Evolutionary conservation across 2,329 filamentous ascomycete species (phyloP).

Genomic region (Aspergillus clavatus): DNA sequence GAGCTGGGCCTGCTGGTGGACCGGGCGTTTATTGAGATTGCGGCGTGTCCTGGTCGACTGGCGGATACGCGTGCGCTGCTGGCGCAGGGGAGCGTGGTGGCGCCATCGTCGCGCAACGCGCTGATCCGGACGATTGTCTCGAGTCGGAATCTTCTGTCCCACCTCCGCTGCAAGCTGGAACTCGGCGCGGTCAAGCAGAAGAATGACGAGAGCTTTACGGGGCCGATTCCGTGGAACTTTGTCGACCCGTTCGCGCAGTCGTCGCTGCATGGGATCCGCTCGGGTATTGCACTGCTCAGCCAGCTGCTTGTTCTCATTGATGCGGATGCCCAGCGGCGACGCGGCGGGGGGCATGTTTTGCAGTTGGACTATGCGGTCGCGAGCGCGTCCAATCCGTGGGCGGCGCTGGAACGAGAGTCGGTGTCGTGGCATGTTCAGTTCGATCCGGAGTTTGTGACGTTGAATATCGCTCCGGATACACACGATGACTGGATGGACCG

Average conservation of each 20-base stretch:
- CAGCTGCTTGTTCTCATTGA: slow-evolving; percentile 8
- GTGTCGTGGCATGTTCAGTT: slow-evolving; percentile 3
- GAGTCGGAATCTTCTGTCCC: background rate
- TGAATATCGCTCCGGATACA: background rate
- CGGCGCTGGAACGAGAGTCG: background rate
- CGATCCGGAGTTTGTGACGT: slow-evolving; percentile 1
- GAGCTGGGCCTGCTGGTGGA: slow-evolving; percentile 4
- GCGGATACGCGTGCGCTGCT: background rate
- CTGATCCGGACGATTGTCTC: background rate
- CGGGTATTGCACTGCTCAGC: slow-evolving; percentile 10
- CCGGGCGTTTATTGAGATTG: slow-evolving; percentile 3
- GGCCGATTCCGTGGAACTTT: slow-evolving; percentile 8
- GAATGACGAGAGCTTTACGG: slow-evolving; percentile 1
- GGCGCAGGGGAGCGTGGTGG: background rate
- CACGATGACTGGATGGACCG: slow-evolving; percentile 10
- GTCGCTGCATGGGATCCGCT: slow-evolving; percentile 9
- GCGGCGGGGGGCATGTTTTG: background rate
- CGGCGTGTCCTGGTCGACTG: background rate
- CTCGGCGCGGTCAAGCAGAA: background rate
- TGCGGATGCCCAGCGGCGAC: background rate
- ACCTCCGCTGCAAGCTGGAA: slow-evolving; percentile 1
- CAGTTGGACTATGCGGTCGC: background rate
- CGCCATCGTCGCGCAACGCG: background rate
- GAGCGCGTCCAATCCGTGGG: background rate
- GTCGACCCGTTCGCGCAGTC: slow-evolving; percentile 8